Conservation (phyloP, 2,329 filamentous ascomycete species). For the Fusarium chaquense region DNA sequence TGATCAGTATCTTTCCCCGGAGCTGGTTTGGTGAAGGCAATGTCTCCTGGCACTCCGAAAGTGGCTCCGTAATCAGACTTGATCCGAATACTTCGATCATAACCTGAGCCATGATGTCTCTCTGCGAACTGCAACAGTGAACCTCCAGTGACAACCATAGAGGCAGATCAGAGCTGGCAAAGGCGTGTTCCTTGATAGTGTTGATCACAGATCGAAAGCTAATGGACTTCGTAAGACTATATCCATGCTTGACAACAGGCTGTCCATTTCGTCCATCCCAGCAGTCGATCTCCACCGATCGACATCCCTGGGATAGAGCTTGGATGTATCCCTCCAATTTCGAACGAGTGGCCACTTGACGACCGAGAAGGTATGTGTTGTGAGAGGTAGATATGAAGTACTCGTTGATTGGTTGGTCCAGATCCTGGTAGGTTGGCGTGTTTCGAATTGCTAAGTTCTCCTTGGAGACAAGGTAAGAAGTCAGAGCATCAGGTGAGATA, state of each 20-base stretch:
- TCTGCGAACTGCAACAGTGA: slow-evolving; percentile 4
- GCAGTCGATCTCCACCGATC: slow-evolving; percentile 26
- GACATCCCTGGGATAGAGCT: slow-evolving; percentile 13
- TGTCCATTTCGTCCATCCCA: slow-evolving; percentile 32
- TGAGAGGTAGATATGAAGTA: slow-evolving; percentile 35
- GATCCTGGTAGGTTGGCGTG: fast-evolving
- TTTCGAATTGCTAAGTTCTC: not conserved
- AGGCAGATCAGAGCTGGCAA: slow-evolving; percentile 20
- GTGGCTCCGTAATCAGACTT: not conserved
- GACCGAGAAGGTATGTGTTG: slow-evolving; percentile 30
- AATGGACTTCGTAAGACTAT: slow-evolving; percentile 27
- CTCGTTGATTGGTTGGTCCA: slow-evolving; percentile 22
- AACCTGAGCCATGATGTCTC: slow-evolving; percentile 10
- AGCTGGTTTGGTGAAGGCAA: slow-evolving; percentile 17
- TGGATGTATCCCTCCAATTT: slow-evolving; percentile 20
- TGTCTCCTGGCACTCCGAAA: fast-evolving
- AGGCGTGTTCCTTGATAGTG: slow-evolving; percentile 3
- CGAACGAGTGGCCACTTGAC: slow-evolving; percentile 21
- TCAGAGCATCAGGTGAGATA: fast-evolving
- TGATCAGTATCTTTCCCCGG: slow-evolving; percentile 15
- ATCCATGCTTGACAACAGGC: slow-evolving; percentile 29
- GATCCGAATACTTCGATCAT: slow-evolving; percentile 21
- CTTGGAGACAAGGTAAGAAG: not conserved
- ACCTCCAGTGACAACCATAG: slow-evolving; percentile 28
- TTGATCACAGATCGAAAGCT: slow-evolving; percentile 13